Evolutionary conservation across 495 filamentous ascomycete species (phyloP).

Genomic region (Podospora pseudoanserina): DNA sequence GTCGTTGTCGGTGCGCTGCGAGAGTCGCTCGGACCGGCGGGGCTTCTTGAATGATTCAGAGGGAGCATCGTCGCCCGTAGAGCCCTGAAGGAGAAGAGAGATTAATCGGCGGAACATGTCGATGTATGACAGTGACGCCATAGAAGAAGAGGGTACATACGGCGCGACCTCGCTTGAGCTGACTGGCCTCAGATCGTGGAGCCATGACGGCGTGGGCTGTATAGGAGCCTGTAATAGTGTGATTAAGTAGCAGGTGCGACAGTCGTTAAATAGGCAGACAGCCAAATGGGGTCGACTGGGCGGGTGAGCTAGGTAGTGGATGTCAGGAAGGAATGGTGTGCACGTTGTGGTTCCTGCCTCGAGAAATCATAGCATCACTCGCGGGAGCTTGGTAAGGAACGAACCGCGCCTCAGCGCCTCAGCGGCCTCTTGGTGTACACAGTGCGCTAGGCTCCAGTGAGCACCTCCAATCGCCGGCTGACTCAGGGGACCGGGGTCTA

Average conservation of each 20-base stretch:
- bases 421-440: background rate
- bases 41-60: constrained; percentile 60
- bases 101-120: constrained; percentile 33
- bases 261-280: constrained; percentile 13
- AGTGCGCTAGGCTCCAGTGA: constrained; percentile 8
- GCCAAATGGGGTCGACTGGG: background rate
- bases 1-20: constrained; percentile 41
- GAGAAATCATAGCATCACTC: constrained; percentile 3
- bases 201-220: constrained; percentile 40
- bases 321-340: background rate
- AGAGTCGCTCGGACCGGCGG: constrained; percentile 59
- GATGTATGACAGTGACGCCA: constrained; percentile 18
- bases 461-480: constrained; percentile 10
- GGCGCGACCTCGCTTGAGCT: constrained; percentile 53
- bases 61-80: constrained; percentile 38
- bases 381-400: constrained; percentile 15
- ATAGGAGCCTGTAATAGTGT: background rate
- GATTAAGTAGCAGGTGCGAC: constrained; percentile 17
- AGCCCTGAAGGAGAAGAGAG: constrained; percentile 37
- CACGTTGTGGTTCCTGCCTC: constrained; percentile 8
- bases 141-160: constrained; percentile 20
- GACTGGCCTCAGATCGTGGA: constrained; percentile 52
- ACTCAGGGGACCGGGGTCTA: constrained; percentile 10
- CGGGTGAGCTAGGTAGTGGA: background rate
- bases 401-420: constrained; percentile 11